A percentile compares a stretch with the other conserved stretches of the same genome.
phyloP scores from a whole-genome alignment of 306 rosid genomes.

The Quercus berberidifolia region DNA sequence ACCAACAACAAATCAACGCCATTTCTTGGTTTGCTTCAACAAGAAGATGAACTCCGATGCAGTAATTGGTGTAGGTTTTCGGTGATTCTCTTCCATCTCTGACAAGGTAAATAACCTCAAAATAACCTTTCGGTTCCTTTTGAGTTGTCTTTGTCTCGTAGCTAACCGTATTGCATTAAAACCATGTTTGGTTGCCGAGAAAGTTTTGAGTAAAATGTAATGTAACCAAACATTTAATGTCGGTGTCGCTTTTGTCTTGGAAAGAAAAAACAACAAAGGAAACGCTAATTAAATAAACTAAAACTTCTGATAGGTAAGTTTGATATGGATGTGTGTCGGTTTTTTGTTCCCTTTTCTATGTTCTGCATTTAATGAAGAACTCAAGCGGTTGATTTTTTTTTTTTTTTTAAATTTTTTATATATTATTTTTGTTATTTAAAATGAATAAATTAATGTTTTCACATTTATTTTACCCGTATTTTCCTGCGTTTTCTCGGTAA shows the following conservation, averaged over 20 bases:
- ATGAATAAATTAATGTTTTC: not conserved
- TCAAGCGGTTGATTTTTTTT: not conserved
- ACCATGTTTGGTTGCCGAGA: not conserved
- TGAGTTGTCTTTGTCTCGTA: not conserved
- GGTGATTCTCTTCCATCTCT: not conserved
- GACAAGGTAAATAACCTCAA: not conserved
- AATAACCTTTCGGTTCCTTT: not conserved
- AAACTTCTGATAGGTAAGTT: not conserved
- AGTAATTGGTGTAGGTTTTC: not conserved
- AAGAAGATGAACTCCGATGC: not conserved
- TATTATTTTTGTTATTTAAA: not conserved
- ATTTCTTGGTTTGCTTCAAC: constrained; percentile 9
- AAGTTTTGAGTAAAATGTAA: constrained; percentile 8
- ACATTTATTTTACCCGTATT: not conserved
- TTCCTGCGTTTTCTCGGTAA: constrained; percentile 29
- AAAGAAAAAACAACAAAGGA: not conserved
- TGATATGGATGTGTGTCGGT: not conserved
- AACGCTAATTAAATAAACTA: not conserved
- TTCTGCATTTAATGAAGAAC: not conserved
- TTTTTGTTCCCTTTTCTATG: not conserved
- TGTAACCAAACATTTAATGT: not conserved
- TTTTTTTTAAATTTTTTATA: not conserved
- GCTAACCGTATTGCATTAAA: not conserved
- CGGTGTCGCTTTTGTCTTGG: not conserved
- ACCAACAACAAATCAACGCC: not conserved